Conservation (phyloP, 1,139 yeast species). For the Suhomyces guaymorum region DNA sequence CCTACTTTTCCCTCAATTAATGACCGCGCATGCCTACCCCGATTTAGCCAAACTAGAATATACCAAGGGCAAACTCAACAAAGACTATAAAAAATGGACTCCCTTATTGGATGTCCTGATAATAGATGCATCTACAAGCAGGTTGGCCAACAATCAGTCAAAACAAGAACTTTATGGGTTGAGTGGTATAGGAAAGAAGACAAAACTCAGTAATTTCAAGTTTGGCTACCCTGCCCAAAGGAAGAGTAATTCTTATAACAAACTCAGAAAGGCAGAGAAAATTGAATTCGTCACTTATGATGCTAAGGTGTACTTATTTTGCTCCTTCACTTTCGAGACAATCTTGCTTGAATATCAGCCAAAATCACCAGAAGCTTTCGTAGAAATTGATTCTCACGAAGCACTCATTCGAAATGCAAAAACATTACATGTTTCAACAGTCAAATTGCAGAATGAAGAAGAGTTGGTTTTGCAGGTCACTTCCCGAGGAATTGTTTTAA, state of each 20-base stretch:
- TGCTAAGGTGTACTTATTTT: conserved; percentile 27
- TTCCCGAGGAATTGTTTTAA: conserved; percentile 12
- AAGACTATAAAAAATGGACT: conserved; percentile 49
- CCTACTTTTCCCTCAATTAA: conserved; percentile 22
- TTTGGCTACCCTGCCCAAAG: conserved; percentile 35
- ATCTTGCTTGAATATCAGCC: conserved; percentile 33
- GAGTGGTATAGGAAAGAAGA: conserved; percentile 42
- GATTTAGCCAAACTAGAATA: conserved; percentile 12
- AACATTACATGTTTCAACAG: conserved; percentile 15
- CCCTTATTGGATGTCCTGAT: conserved; percentile 47
- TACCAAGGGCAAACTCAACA: conserved; percentile 15
- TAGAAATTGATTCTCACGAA: conserved; percentile 28
- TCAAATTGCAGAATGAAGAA: conserved; percentile 7
- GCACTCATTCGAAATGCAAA: conserved; percentile 13
- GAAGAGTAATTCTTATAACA: conserved; percentile 29
- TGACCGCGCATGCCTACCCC: conserved; percentile 10
- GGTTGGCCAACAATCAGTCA: conserved; percentile 20
- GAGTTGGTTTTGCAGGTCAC: conserved; percentile 17
- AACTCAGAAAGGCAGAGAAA: conserved; percentile 28
- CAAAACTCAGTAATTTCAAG: conserved; percentile 41
- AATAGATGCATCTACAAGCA: conserved; percentile 28
- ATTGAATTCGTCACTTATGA: conserved; percentile 21
- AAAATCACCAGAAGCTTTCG: conserved; percentile 20
- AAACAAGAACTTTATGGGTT: conserved; percentile 50
- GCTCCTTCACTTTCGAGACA: conserved; percentile 43